Percentiles rank a stretch among this genome's conserved stretches.
Conservation (phyloP, 805 yeast genomes). For the Lachancea sp. region DNA sequence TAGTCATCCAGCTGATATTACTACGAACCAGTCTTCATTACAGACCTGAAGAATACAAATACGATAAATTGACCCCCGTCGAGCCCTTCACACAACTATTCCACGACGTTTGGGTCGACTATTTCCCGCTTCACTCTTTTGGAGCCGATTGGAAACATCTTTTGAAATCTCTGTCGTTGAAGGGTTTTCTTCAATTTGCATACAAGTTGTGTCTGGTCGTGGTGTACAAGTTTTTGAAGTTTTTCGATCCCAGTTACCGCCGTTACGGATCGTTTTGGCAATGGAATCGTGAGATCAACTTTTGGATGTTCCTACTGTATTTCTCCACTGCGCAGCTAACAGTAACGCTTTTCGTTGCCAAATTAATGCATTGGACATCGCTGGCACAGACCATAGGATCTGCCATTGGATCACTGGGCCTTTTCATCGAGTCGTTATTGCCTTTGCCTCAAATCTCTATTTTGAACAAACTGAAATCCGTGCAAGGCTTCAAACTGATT, state of each 20-base stretch:
- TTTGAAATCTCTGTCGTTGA: slow-evolving; percentile 18
- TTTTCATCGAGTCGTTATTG: slow-evolving; percentile 63
- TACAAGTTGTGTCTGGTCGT: slow-evolving; percentile 25
- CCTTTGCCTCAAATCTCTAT: slow-evolving; percentile 77
- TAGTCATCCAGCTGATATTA: slow-evolving; percentile 64
- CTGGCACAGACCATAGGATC: slow-evolving; percentile 48
- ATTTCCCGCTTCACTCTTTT: slow-evolving; percentile 26
- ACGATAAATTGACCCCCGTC: slow-evolving; percentile 33
- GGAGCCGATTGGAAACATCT: slow-evolving; percentile 28
- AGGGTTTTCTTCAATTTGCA: slow-evolving; percentile 17
- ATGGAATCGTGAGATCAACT: slow-evolving; percentile 56
- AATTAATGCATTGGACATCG: slow-evolving; percentile 36
- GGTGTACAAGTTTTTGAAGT: slow-evolving; percentile 41
- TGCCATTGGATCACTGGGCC: slow-evolving; percentile 53
- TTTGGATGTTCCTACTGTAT: slow-evolving; percentile 55
- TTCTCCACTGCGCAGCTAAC: slow-evolving; percentile 39
- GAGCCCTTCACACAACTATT: slow-evolving; percentile 27
- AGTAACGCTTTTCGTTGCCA: slow-evolving; percentile 27
- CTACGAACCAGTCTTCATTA: slow-evolving; percentile 56
- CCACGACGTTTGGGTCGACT: slow-evolving; percentile 31
- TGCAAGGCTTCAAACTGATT: slow-evolving; percentile 73
- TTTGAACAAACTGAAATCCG: slow-evolving; percentile 56
- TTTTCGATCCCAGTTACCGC: slow-evolving; percentile 64
- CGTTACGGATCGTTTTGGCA: slow-evolving; percentile 78
- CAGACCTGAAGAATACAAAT: slow-evolving; percentile 42